These are phyloP conservation scores for Metarhizium sp. DNA, from an alignment of 2,329 filamentous ascomycete genomes.

Conservation along the genomic window DNA sequence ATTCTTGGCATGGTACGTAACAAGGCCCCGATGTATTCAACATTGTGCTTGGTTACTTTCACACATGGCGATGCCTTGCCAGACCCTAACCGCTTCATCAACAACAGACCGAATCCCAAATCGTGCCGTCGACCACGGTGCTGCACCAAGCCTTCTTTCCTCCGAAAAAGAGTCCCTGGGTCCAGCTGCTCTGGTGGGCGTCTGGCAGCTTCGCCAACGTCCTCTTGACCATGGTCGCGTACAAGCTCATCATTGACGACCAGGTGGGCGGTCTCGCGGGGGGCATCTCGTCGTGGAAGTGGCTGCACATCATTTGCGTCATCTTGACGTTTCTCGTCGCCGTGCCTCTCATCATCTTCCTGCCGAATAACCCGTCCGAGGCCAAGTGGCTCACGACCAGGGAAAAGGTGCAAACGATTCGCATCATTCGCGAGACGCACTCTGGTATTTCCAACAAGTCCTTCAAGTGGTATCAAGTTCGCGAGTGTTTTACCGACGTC, in stretches of 20 bases:
- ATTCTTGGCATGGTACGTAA: slow-evolving; percentile 14
- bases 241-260: slow-evolving; percentile 16
- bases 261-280: slow-evolving; percentile 8
- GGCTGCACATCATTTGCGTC: slow-evolving; percentile 47
- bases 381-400: slow-evolving; percentile 12
- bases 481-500: slow-evolving; percentile 11
- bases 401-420: slow-evolving; percentile 14
- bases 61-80: not conserved
- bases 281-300: slow-evolving; percentile 21
- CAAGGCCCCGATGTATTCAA: no score
- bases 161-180: slow-evolving; percentile 19
- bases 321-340: slow-evolving; percentile 37
- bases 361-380: slow-evolving; percentile 13
- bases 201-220: slow-evolving; percentile 18
- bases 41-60: no score
- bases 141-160: slow-evolving; percentile 19
- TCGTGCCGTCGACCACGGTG: slow-evolving; percentile 17
- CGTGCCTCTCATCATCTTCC: slow-evolving; percentile 10
- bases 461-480: slow-evolving; percentile 15
- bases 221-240: slow-evolving; percentile 18
- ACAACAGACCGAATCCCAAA: slow-evolving; percentile 17
- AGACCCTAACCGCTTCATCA: not conserved
- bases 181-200: slow-evolving; percentile 19
- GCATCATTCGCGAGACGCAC: slow-evolving; percentile 11
- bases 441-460: slow-evolving; percentile 13